Base-by-base conservation (phyloP, 768 basidiomycete genomes). In the Rhodotorula kratochvilovae region DNA sequence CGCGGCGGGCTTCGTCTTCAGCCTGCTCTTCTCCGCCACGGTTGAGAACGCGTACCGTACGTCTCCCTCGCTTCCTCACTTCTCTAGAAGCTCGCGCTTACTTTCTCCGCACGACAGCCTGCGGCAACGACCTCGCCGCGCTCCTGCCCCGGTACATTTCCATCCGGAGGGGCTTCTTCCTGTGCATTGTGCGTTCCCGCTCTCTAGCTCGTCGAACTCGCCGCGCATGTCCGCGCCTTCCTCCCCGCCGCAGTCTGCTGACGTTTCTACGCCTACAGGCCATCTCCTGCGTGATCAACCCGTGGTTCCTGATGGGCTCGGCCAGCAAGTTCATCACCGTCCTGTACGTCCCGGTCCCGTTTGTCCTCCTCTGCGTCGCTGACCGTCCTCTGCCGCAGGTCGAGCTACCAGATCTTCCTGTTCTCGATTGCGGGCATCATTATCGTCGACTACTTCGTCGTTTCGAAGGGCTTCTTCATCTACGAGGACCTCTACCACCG, bases 71-170 rank as follows among this genome's bases (percentile, higher is more conserved):
- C 36, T 21, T 35, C 46, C 29, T 17, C 33, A 8, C 43, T 61
- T 23, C 45, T n/a, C n/a, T n/a, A n/a, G 11, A 31, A 3, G 12
- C 21, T 31, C 29, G 8, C 8, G 43, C 60, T 29, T 42, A 23
- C 33, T 29, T 31, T n/a, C 27, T 29, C 33, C 46, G 25, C 16
- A 33, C 21, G n/a, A 11, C 75, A 7, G 75, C 76, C 2, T 69
- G 65, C 27, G 78, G 78, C 23, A 77, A 79, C 64, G 79, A 79
- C 62, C 67, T 79, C n/a, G 64, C 73, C 8, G 25, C 67, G 6
- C 69, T 79, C 35, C 29, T 42, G 2, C 78, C 79, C 8, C 73
- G 69, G 10, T 79, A 66, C 62, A 50, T 79, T 35, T 62, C 70
- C 29, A 70, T 79, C 63, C 68, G 71, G 61, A 55, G 79, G 15